These are phyloP conservation scores for Colletotrichum sp. DNA, from an alignment of 2,329 filamentous ascomycete species.

Conservation along the genomic window DNA sequence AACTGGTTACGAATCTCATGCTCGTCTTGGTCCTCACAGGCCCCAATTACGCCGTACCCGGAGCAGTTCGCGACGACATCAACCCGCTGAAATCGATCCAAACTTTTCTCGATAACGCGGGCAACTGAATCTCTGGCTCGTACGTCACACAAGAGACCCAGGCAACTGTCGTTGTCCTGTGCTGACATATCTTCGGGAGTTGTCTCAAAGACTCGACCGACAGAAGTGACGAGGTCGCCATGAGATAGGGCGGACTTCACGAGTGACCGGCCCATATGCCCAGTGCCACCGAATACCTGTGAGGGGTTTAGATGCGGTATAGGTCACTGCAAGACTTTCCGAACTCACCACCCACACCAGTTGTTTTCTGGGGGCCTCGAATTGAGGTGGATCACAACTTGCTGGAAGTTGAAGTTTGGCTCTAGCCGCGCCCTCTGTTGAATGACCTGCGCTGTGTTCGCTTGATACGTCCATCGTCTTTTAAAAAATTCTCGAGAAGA, in stretches of 20 bases:
- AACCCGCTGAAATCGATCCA: constrained; percentile 78
- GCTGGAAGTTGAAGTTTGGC: constrained; percentile 69
- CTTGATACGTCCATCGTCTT: constrained; percentile 8
- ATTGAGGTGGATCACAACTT: constrained; percentile 84
- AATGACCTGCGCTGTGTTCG: constrained; percentile 5
- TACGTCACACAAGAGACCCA: constrained; percentile 89
- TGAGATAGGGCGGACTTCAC: constrained; percentile 82
- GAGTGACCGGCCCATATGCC: constrained; percentile 92
- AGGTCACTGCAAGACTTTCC: background rate
- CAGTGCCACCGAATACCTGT: constrained; percentile 93
- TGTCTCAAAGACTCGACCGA: constrained; percentile 83
- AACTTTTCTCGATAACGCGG: constrained; percentile 70
- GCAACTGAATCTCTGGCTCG: constrained; percentile 80
- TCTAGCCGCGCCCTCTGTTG: background rate
- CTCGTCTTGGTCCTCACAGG: constrained; percentile 96
- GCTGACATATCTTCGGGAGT: constrained; percentile 68
- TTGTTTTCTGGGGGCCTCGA: constrained; percentile 72
- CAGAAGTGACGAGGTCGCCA: constrained; percentile 84
- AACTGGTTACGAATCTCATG: constrained; percentile 95
- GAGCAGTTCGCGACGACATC: constrained; percentile 94
- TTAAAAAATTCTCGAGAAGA: background rate
- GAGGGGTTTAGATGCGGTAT: background rate
- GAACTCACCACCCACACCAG: constrained; percentile 85
- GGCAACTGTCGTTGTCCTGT: constrained; percentile 72
- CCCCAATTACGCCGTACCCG: constrained; percentile 92